Evolutionary conservation across 2,329 filamentous ascomycete genomes (phyloP).

Genomic region (Coniochaeta sp.): DNA sequence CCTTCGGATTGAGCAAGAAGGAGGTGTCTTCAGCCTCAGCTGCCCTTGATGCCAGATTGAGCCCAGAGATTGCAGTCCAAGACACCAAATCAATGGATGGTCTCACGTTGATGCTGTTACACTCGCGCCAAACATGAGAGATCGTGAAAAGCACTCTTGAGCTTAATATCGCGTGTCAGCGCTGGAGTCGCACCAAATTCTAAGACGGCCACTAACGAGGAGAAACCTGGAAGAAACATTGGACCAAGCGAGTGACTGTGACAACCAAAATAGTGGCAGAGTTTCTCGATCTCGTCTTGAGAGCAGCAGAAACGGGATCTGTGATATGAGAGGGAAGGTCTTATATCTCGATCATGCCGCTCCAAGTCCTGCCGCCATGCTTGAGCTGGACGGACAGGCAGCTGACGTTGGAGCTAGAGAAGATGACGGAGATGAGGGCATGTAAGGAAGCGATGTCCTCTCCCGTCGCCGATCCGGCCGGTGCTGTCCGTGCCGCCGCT

Average conservation of each 20-base stretch:
- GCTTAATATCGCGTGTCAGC: neutral
- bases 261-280: neutral
- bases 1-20: neutral
- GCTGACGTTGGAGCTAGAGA: neutral
- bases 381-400: neutral
- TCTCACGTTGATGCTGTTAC: neutral
- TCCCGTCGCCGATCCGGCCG: no score
- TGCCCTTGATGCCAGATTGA: neutral
- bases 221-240: constrained; percentile 1
- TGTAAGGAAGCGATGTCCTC: no score
- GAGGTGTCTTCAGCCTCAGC: neutral
- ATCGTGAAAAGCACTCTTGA: neutral
- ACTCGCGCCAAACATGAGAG: neutral
- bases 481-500: no score
- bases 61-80: neutral
- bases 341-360: neutral
- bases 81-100: constrained; percentile 2
- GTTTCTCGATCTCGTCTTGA: neutral
- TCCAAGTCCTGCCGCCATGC: neutral
- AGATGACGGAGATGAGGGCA: no score
- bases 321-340: neutral
- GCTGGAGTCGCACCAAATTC: neutral
- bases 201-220: neutral
- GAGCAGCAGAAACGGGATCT: neutral
- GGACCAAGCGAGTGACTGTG: neutral